These are phyloP conservation scores for Apiospora aurea DNA, from an alignment of 2,329 filamentous ascomycete genomes.

Conservation along the genomic window DNA sequence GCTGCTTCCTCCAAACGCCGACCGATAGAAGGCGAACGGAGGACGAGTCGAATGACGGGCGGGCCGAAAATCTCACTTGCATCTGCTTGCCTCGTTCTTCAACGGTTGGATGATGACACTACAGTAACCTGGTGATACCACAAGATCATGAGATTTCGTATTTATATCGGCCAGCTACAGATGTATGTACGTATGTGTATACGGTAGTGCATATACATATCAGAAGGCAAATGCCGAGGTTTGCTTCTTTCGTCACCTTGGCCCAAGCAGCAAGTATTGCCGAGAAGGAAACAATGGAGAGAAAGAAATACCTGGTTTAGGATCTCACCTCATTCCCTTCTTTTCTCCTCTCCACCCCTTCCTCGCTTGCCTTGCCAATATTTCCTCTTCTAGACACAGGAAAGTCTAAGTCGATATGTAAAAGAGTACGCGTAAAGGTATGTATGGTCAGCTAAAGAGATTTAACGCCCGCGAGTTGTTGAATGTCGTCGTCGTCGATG, in stretches of 20 bases:
- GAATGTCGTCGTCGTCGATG: too few relatives aligned
- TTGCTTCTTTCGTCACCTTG: background rate
- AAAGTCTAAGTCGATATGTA: background rate
- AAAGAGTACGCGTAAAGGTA: background rate
- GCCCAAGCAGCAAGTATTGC: background rate
- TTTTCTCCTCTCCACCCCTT: background rate
- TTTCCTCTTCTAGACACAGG: background rate
- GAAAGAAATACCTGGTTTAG: background rate
- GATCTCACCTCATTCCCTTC: background rate
- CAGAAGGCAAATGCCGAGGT: background rate
- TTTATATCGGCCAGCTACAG: background rate
- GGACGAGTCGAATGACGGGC: background rate
- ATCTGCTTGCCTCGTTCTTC: background rate
- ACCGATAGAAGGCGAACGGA: background rate
- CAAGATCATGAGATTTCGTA: background rate
- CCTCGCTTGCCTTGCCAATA: background rate
- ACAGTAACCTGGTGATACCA: background rate
- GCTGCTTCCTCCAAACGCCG: background rate
- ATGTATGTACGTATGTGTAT: too few relatives aligned
- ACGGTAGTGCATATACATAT: background rate
- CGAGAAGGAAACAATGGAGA: background rate
- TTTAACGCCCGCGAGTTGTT: background rate
- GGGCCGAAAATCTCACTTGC: conserved; percentile 3
- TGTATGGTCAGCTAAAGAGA: background rate
- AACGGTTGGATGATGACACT: conserved; percentile 7